Evolutionary conservation across 441 rosid genomes (phyloP).

Genomic region (Eugenia klotzschiana): DNA sequence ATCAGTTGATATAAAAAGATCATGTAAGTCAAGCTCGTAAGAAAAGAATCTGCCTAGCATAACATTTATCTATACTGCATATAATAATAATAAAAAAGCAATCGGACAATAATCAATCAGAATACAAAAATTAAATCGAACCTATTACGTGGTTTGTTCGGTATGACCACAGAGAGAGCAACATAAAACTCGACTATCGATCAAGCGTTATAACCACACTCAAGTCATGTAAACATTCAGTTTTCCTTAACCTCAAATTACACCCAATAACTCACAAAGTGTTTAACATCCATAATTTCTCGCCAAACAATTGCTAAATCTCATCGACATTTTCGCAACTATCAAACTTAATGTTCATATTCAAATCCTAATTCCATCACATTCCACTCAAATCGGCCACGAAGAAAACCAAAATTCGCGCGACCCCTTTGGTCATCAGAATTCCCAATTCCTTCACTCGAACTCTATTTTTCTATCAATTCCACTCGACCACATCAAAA

Average conservation of each 20-base stretch:
- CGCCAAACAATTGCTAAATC: background rate
- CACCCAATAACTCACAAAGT: accelerated
- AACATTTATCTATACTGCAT: background rate
- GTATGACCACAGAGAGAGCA: background rate
- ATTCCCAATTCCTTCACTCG: no score
- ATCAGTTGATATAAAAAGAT: background rate
- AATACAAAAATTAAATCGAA: no score
- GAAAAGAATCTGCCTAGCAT: background rate
- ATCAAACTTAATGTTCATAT: no score
- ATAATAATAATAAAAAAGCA: background rate
- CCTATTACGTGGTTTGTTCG: no score
- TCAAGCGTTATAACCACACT: background rate
- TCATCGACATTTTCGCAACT: background rate
- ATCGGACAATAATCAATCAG: background rate
- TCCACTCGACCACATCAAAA: no score
- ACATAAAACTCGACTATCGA: background rate
- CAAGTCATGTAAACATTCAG: no score
- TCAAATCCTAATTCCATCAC: no score
- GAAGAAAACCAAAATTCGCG: no score
- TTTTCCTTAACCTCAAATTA: no score
- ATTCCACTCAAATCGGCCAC: no score
- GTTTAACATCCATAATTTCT: background rate
- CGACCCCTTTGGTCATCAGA: no score
- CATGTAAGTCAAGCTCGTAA: background rate
- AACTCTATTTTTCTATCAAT: no score